Base-by-base conservation (phyloP, 163 green algal species). In the Prototheca stagnorum region DNA sequence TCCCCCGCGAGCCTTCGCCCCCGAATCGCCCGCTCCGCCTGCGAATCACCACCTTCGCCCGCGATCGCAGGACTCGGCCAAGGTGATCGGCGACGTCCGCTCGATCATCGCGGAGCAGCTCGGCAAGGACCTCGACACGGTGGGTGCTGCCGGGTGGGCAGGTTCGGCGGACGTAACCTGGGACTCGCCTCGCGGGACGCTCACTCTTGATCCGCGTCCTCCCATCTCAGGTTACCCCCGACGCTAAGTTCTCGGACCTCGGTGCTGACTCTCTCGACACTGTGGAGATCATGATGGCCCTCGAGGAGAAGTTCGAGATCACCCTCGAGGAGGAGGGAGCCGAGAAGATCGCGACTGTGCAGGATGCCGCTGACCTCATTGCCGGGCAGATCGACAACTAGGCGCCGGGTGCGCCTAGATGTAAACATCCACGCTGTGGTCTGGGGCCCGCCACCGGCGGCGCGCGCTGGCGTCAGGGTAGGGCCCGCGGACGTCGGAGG, bases 231-330 rank as follows among this genome's bases (percentile, higher is more conserved):
- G 81, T 95, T 21, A 39, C 62, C n/a, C 44, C 83, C 21, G 78
- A 85, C 11, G 56, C 77, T 59, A 95, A 93, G 72, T 98, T 98
- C 68, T 76, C 85, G n/a, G 86, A 94, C 74, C 73, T 98, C 23
- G 86, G 86, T 22, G 88, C 88, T 31, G 88, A 98, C 70, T 95
- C 84, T 12, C 67, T 98, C 21, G 88, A 98, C 81, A 98, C 88
- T 22, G 88, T 94, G n/a, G 88, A 98, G 77, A 96, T 98, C 66
- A 96, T 98, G 88, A 96, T 98, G 88, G 88, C 87, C 1, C 68
- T 98, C 37, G 88, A 96, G 75, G 88, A 96, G 80, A 88, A 93
- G 77, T 98, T 95, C 51, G 80, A 93, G 46, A 77, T 98, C 47
- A 72, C 74, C 45, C 75, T 98, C 34, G 85, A 94, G 33, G 88